These are phyloP conservation scores for Cyathus striatus DNA, from an alignment of 768 basidiomycete species.

Conservation along the genomic window DNA sequence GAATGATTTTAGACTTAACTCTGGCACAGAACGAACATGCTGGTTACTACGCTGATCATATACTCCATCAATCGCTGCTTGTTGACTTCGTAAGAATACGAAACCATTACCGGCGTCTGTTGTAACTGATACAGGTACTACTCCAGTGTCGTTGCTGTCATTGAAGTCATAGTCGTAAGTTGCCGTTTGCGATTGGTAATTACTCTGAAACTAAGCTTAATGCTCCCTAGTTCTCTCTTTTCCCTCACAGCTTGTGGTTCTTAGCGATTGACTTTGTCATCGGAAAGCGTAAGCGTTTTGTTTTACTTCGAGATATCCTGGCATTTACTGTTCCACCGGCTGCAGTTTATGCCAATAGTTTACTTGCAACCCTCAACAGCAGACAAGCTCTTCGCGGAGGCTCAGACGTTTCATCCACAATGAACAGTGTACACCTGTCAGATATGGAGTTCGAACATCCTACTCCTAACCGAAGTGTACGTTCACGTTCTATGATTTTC, in stretches of 20 bases:
- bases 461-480: too few species aligned
- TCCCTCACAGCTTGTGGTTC: slow-evolving; percentile 28
- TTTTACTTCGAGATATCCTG: too few species aligned
- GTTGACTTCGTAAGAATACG: slow-evolving; percentile 35
- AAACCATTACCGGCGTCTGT: neutral
- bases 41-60: slow-evolving; percentile 38
- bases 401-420: too few species aligned
- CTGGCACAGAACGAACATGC: slow-evolving; percentile 29
- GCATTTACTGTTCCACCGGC: too few species aligned
- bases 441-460: too few species aligned
- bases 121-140: neutral
- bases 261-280: slow-evolving; percentile 38
- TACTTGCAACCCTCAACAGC: slow-evolving; percentile 39
- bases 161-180: slow-evolving; percentile 32
- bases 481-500: too few species aligned
- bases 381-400: slow-evolving; percentile 23
- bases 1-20: too few species aligned
- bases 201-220: neutral
- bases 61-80: slow-evolving; percentile 48
- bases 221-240: slow-evolving; percentile 17
- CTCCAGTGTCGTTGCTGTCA: slow-evolving; percentile 26
- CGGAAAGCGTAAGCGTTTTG: slow-evolving; percentile 47
- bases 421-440: too few species aligned
- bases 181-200: neutral
- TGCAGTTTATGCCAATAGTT: slow-evolving; percentile 46